These are phyloP conservation scores for Chlamydomonas sphaeroides DNA, from an alignment of 139 green algal species.

Conservation along the genomic window DNA sequence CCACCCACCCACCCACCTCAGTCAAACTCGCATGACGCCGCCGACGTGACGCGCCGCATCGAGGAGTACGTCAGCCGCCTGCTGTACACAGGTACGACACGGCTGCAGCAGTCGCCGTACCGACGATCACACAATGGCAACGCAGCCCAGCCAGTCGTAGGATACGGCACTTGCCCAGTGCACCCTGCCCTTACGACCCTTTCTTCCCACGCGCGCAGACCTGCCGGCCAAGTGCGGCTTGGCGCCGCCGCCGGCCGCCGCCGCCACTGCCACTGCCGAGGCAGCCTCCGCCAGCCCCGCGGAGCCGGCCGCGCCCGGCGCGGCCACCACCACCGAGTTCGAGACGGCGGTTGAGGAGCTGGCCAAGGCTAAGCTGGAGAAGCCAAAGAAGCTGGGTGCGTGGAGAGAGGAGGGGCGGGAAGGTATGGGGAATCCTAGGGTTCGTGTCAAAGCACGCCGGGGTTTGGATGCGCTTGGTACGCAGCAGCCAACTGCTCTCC, in stretches of 20 bases:
- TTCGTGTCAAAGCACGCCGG: neutral
- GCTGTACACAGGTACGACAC: slow-evolving; percentile 3
- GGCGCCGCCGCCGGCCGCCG: neutral
- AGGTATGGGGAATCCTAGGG: neutral
- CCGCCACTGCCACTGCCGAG: neutral
- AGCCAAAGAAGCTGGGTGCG: slow-evolving; percentile 77
- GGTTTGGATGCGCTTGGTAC: neutral
- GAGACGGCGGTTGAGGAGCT: slow-evolving; percentile 76
- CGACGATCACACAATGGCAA: too few species aligned
- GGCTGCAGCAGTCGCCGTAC: too few species aligned
- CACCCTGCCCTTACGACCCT: too few species aligned
- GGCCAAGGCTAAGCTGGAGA: slow-evolving; percentile 83
- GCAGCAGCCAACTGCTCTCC: too few species aligned
- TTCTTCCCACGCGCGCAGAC: neutral
- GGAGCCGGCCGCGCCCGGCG: neutral
- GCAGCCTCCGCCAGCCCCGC: neutral
- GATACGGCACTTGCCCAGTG: too few species aligned
- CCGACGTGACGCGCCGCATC: slow-evolving; percentile 13
- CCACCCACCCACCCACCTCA: neutral
- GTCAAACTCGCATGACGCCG: slow-evolving; percentile 26
- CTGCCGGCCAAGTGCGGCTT: slow-evolving; percentile 8
- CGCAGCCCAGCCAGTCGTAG: too few species aligned
- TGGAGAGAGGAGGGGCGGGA: slow-evolving; percentile 69
- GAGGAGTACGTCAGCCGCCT: slow-evolving; percentile 14
- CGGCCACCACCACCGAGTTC: slow-evolving; percentile 47